These are phyloP conservation scores for Yamadazyma oceani DNA, from an alignment of 1,139 yeast species.

Conservation along the genomic window DNA sequence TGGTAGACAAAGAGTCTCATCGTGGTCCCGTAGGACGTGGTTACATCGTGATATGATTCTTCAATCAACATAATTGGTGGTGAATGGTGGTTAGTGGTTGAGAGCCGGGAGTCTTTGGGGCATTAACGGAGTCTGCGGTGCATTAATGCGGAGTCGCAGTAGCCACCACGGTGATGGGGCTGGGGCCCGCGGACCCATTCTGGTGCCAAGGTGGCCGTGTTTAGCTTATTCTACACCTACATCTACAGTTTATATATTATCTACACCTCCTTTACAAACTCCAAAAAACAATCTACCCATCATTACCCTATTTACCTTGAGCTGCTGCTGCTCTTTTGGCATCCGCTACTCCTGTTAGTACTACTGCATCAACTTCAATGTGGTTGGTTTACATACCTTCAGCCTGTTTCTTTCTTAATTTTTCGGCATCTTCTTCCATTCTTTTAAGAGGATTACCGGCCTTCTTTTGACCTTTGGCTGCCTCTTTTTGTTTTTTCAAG, in stretches of 20 bases:
- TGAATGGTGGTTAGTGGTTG: neutral
- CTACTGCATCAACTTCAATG: too few species aligned
- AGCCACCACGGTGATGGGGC: too few species aligned
- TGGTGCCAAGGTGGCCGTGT: too few species aligned
- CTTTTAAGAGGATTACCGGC: conserved; percentile 83
- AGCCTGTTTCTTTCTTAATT: conserved; percentile 83
- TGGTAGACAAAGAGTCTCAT: conserved; percentile 67
- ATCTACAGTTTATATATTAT: neutral
- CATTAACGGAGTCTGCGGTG: neutral
- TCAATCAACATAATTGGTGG: conserved; percentile 56
- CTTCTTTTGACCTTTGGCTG: conserved; percentile 61
- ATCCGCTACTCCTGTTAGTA: conserved; percentile 44
- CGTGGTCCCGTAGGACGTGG: conserved; percentile 64
- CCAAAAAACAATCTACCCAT: neutral
- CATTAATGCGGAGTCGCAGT: too few species aligned
- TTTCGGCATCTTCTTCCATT: conserved; percentile 85
- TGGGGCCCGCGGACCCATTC: too few species aligned
- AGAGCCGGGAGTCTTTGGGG: neutral
- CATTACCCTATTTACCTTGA: conserved; percentile 8
- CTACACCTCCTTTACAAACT: neutral
- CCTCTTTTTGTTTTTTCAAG: conserved; percentile 71
- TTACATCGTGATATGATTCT: conserved; percentile 64
- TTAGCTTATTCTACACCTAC: too few species aligned
- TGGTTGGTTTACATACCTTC: conserved; percentile 63
- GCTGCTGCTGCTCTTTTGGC: conserved; percentile 54